phyloP scores from a whole-genome alignment of 495 filamentous ascomycete species.

The Xylaria flabelliformis region DNA sequence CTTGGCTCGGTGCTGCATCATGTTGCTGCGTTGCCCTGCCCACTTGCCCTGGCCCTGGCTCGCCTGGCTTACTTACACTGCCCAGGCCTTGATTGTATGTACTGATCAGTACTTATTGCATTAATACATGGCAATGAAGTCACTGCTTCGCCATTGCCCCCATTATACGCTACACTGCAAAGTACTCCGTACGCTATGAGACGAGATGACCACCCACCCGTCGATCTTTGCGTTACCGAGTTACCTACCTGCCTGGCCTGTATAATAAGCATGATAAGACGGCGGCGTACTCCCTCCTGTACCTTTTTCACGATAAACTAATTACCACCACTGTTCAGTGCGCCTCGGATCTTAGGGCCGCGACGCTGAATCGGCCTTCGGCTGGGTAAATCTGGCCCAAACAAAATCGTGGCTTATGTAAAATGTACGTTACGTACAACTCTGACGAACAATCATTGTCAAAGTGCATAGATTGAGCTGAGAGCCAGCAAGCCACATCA shows the following conservation, averaged over 20 bases:
- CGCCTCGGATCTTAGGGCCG: conserved; percentile 14
- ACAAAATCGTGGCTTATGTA: conserved; percentile 6
- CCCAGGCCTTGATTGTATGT: no score
- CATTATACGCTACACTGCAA: background rate
- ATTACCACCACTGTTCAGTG: background rate
- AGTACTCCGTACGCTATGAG: background rate
- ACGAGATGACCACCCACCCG: conserved; percentile 1
- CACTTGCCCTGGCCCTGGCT: conserved; percentile 14
- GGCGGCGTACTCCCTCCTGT: conserved; percentile 8
- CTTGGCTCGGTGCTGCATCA: background rate
- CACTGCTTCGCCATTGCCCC: conserved; percentile 18
- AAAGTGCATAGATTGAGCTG: background rate
- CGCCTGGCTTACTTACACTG: background rate
- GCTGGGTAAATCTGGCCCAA: conserved; percentile 15
- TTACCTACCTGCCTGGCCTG: background rate
- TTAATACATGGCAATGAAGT: conserved; percentile 13
- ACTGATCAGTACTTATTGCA: no score
- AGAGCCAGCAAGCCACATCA: conserved; percentile 1
- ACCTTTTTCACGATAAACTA: conserved; percentile 14
- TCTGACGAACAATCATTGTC: background rate
- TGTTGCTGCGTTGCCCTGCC: conserved; percentile 19
- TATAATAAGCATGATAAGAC: background rate
- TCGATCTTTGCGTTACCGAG: conserved; percentile 19
- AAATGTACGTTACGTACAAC: background rate
- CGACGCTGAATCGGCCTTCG: conserved; percentile 12